phyloP scores from a whole-genome alignment of 192 early-diverging fungal genomes.

The Coemansia sp. region DNA sequence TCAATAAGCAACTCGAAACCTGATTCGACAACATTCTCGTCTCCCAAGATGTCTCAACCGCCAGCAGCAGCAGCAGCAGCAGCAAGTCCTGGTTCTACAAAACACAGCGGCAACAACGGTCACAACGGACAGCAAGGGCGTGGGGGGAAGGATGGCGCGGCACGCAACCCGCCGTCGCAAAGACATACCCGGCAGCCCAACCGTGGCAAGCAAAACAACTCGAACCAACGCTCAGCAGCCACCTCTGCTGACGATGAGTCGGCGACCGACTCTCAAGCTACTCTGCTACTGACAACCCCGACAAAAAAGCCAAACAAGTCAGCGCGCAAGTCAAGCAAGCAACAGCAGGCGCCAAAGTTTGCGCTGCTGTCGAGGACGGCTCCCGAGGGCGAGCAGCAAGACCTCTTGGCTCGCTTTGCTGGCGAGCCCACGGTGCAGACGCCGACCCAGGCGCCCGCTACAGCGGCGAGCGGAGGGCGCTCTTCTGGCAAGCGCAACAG shows the following conservation, averaged over 20 bases:
- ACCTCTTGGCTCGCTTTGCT: conserved; percentile 16
- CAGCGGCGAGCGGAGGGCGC: neutral
- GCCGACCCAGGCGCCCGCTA: neutral
- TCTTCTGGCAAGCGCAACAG: conserved; percentile 11
- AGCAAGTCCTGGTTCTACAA: neutral
- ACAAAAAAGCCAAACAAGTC: conserved; percentile 12
- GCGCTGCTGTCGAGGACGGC: conserved; percentile 17
- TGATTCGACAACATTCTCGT: conserved; percentile 5
- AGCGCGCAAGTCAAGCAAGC: conserved; percentile 5
- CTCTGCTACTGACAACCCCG: conserved; percentile 3
- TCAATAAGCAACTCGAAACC: conserved; percentile 14
- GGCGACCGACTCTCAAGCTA: neutral
- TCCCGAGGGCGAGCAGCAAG: conserved; percentile 23
- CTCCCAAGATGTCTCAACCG: neutral
- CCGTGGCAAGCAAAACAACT: conserved; percentile 35
- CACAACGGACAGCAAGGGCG: neutral
- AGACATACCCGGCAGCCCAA: conserved; percentile 11
- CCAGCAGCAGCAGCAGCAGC: conserved; percentile 3
- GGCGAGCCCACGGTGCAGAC: neutral
- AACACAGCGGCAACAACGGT: neutral
- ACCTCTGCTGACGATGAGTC: neutral
- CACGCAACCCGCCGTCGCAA: conserved; percentile 3
- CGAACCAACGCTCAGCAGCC: conserved; percentile 17
- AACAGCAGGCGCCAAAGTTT: conserved; percentile 4
- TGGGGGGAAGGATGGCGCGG: neutral